Conservation (phyloP, 805 yeast genomes). For the Suhomyces xylopsoci region DNA sequence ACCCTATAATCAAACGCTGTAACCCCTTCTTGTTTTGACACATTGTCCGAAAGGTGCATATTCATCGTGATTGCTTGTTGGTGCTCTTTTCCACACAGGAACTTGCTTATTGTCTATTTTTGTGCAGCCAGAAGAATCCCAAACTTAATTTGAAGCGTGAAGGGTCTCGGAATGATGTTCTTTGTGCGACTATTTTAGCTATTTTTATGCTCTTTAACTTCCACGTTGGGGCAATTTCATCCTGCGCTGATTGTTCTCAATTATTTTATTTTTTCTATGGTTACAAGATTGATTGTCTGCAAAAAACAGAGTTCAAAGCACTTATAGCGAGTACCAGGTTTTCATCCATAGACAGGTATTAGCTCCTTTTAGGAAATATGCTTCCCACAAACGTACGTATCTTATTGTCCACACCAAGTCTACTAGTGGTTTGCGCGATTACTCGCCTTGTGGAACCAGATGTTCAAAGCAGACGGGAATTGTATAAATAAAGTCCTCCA, state of each 20-base stretch:
- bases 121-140: not conserved
- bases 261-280: not conserved
- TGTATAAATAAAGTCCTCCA: not conserved
- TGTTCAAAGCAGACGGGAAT: not conserved
- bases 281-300: not conserved
- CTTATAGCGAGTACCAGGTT: not conserved
- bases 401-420: not conserved
- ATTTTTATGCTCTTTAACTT: not conserved
- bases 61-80: not conserved
- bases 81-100: not conserved
- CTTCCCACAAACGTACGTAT: not conserved
- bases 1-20: not conserved
- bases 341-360: not conserved
- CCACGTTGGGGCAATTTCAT: conserved; percentile 2
- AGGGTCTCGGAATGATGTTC: not conserved
- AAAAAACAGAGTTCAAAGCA: not conserved
- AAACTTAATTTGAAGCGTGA: not conserved
- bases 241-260: not conserved
- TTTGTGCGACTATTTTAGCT: not conserved
- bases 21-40: not conserved
- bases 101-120: not conserved
- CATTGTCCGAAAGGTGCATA: not conserved
- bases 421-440: not conserved
- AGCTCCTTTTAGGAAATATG: conserved; percentile 1
- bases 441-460: not conserved